Evolutionary conservation across 805 yeast species (phyloP), one percentile per base, ranked within the genome.

Genomic region (Blastobotrys robertii): DNA sequence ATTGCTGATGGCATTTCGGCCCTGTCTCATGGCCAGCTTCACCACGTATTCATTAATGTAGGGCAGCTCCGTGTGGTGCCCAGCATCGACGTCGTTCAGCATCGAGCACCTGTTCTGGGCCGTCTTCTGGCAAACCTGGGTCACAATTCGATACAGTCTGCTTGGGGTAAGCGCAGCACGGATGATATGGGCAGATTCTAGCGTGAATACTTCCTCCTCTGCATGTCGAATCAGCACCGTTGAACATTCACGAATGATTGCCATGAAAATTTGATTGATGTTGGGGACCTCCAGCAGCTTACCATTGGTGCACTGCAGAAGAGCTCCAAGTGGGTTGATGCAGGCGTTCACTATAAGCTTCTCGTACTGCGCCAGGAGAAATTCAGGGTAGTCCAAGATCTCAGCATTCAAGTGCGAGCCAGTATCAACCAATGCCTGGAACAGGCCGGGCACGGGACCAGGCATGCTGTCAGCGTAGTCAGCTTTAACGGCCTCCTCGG

Each of bases 41-140:
- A 73, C 79, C 9, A 88, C 69, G 55, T 77, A 85, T 1, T 97
- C 97, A 57, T 88, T 92, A 46, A 90, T 79, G 57, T 74, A 82
- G 47, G 80, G 83, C 14, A 90, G 74, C 57, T 90, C 98, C 0
- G 92, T 84, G 11, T 68, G 70, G 74, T 71, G 45, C 58, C 67
- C 60, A 49, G 63, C 57, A 37, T 67, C 54, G 12, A 77, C 64
- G 53, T 90, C 97, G 45, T 75, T 77, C 39, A 83, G 65, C 88
- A 81, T 82, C 11, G 84, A 77, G 7, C 83, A 72, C 37, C 75
- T 69, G 56, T 87, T 90, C 34, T 69, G 58, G 0, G 73, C 70
- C 3, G 88, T 75, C 8, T 58, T 49, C 14, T 58, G 53, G 14
- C 73, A 63, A 4, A 77, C 76, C 7, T 66, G 60, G 3, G 55